A percentile compares a stretch with the other conserved stretches of the same genome.
phyloP scores from a whole-genome alignment of 2,329 filamentous ascomycete species.

The Trichophyton benhamiae region DNA sequence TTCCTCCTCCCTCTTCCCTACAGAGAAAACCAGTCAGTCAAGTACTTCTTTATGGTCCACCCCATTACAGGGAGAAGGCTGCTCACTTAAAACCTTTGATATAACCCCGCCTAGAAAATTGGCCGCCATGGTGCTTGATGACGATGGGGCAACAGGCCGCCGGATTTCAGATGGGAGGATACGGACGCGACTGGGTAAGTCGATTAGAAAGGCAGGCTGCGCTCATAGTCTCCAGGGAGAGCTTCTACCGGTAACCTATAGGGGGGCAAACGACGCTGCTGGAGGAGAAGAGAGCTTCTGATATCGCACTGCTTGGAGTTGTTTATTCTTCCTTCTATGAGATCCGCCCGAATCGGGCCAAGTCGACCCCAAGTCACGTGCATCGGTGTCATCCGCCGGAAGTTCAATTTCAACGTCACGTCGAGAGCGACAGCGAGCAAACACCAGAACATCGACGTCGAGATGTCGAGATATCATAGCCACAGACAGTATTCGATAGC shows the following conservation, averaged over 20 bases:
- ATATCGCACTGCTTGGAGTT: neutral
- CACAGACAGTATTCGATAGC: no score
- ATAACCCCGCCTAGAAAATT: conserved; percentile 23
- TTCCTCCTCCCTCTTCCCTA: conserved; percentile 14
- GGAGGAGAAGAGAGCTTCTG: neutral
- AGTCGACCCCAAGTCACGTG: neutral
- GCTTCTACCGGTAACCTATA: neutral
- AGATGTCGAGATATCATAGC: no score
- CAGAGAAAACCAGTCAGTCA: neutral
- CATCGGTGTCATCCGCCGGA: neutral
- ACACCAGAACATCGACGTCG: no score
- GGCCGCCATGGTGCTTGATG: conserved; percentile 24
- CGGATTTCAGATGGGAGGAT: conserved; percentile 2
- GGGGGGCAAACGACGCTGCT: neutral
- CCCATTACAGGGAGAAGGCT: neutral
- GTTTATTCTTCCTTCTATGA: neutral
- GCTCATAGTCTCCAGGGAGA: conserved; percentile 25
- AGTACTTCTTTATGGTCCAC: no score
- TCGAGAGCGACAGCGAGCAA: neutral
- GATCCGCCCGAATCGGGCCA: neutral
- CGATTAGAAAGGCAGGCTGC: conserved; percentile 20
- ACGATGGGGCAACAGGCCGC: neutral
- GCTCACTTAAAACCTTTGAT: neutral
- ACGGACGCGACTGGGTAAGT: conserved; percentile 20
- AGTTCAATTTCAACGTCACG: neutral